phyloP scores from a whole-genome alignment of 1,284 basidiomycete genomes.

The Phlebopus sp. region DNA sequence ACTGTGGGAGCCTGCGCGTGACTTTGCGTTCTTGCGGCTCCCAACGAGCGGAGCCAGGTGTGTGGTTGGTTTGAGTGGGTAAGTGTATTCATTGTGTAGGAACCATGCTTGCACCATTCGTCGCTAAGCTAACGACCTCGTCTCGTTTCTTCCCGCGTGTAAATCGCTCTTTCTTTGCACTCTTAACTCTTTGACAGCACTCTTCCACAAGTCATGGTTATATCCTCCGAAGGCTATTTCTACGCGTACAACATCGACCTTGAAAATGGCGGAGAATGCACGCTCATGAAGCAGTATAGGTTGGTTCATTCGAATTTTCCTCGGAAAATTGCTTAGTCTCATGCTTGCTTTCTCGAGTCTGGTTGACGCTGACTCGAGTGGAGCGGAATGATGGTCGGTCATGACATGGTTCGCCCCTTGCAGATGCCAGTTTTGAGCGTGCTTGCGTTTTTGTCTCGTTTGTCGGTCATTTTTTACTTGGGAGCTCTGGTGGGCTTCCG shows the following conservation, averaged over 20 bases:
- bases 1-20: slow-evolving; percentile 95
- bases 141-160: not conserved
- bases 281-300: slow-evolving; percentile 89
- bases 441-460: too few relatives aligned
- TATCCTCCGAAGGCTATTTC: slow-evolving; percentile 93
- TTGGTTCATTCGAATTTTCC: too few relatives aligned
- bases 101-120: not conserved
- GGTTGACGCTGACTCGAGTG: slow-evolving; percentile 29
- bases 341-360: slow-evolving; percentile 32
- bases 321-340: too few relatives aligned
- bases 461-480: too few relatives aligned
- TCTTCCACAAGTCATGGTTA: slow-evolving; percentile 95
- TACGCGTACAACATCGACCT: slow-evolving; percentile 96
- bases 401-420: too few relatives aligned
- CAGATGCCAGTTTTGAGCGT: too few relatives aligned
- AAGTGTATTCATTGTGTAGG: slow-evolving; percentile 32
- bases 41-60: slow-evolving; percentile 80
- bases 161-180: not conserved
- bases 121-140: slow-evolving; percentile 1
- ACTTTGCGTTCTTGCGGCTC: slow-evolving; percentile 91
- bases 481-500: too few relatives aligned
- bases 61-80: slow-evolving; percentile 86
- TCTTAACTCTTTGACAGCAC: slow-evolving; percentile 50
- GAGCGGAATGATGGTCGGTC: slow-evolving; percentile 27
- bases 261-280: slow-evolving; percentile 94